Evolutionary conservation across 2,329 filamentous ascomycete genomes (phyloP).

Genomic region (Zasmidium citrigriseum): DNA sequence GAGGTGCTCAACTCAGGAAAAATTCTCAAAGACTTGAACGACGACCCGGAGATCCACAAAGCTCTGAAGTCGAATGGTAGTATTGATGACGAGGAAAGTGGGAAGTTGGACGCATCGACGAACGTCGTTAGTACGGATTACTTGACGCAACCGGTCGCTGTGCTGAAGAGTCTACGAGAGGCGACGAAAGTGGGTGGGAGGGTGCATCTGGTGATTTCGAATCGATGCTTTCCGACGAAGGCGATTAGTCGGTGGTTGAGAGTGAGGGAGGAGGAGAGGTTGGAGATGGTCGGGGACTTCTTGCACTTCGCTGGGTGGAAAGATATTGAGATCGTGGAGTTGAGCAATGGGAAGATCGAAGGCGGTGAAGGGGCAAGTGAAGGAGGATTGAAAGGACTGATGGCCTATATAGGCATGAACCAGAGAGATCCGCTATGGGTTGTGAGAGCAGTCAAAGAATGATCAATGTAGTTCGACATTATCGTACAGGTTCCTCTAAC

Average conservation of each 20-base stretch:
- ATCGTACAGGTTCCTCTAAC: not conserved
- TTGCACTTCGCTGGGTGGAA: conserved; percentile 54
- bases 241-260: conserved; percentile 52
- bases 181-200: conserved; percentile 45
- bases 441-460: conserved; percentile 39
- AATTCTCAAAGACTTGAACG: conserved; percentile 50
- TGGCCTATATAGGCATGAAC: conserved; percentile 35
- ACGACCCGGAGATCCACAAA: conserved; percentile 32
- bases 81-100: conserved; percentile 10
- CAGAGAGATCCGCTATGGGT: conserved; percentile 47
- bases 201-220: conserved; percentile 54
- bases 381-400: conserved; percentile 31
- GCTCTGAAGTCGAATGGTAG: conserved; percentile 19
- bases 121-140: conserved; percentile 57
- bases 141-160: conserved; percentile 47
- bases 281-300: conserved; percentile 55
- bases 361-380: conserved; percentile 14
- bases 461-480: not conserved
- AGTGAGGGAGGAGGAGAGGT: conserved; percentile 46
- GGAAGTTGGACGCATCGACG: conserved; percentile 48
- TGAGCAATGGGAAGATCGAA: conserved; percentile 43
- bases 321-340: conserved; percentile 54
- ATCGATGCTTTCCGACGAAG: conserved; percentile 57
- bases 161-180: conserved; percentile 45
- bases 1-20: conserved; percentile 35